A percentile compares a stretch with the other conserved stretches of the same genome.
Conservation (phyloP, 192 early-diverging fungal genomes). For the Coemansia sp. region DNA sequence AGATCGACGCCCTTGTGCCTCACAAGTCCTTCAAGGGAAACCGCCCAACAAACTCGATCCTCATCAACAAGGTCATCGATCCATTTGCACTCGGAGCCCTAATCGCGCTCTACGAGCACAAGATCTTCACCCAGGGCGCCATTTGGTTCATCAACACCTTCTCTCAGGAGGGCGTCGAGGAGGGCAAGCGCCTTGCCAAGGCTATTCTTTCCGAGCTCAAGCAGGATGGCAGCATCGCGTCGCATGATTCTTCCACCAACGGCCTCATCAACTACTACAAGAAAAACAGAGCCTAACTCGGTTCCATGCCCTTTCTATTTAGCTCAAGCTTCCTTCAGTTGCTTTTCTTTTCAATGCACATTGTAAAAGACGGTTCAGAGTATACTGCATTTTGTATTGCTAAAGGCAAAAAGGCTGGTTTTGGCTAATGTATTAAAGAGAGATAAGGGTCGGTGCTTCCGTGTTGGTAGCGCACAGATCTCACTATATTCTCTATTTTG, state of each 20-base stretch:
- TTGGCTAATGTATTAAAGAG: no score
- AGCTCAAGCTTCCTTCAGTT: no score
- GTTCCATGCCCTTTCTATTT: no score
- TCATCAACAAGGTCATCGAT: constrained; percentile 86
- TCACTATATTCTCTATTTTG: no score
- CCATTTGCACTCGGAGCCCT: constrained; percentile 88
- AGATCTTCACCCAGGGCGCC: constrained; percentile 98
- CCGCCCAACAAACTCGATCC: constrained; percentile 94
- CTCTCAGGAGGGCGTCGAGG: constrained; percentile 95
- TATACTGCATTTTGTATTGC: no score
- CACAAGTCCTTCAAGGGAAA: constrained; percentile 99
- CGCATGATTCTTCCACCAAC: constrained; percentile 94
- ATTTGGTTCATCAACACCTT: constrained; percentile 98
- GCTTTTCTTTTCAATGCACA: no score
- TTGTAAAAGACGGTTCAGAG: no score
- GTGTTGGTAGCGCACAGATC: no score
- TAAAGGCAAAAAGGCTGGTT: no score
- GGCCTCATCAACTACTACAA: constrained; percentile 95
- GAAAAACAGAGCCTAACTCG: constrained; percentile 32
- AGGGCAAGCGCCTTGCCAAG: constrained; percentile 98
- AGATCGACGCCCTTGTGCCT: constrained; percentile 68
- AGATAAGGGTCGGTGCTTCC: no score
- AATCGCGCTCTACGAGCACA: constrained; percentile 99
- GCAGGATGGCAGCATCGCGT: constrained; percentile 53
- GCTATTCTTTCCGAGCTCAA: constrained; percentile 90